A percentile compares a stretch with the other conserved stretches of the same genome.
phyloP scores from a whole-genome alignment of 257 asterid species.

The Paraleonurus japonicus region DNA sequence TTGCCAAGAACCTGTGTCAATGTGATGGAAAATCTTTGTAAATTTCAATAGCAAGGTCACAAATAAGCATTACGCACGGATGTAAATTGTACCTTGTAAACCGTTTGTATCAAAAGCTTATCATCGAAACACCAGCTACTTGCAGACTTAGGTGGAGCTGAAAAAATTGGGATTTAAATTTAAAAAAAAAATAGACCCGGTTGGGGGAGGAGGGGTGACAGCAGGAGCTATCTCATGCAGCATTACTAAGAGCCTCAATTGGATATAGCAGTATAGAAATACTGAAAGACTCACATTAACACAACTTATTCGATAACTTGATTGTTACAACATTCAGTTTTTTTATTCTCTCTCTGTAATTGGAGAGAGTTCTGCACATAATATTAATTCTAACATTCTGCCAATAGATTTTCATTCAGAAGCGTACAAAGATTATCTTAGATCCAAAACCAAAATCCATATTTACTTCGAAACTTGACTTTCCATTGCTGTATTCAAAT shows the following conservation, averaged over 20 bases:
- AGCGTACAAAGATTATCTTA: not conserved
- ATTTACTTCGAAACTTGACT: not conserved
- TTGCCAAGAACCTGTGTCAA: slow-evolving; percentile 51
- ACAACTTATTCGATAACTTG: no score
- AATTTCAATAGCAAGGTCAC: not conserved
- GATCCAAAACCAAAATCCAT: slow-evolving; percentile 2
- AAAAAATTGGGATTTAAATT: slow-evolving; percentile 3
- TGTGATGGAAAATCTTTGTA: slow-evolving; percentile 3
- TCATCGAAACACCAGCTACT: slow-evolving; percentile 74
- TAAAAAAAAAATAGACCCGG: slow-evolving; percentile 6
- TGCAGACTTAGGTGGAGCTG: slow-evolving; percentile 55
- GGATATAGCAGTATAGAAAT: not conserved
- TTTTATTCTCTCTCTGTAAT: not conserved
- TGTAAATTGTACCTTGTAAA: slow-evolving; percentile 57
- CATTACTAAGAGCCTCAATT: not conserved
- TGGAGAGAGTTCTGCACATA: not conserved
- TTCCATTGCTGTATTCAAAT: not conserved
- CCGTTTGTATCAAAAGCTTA: slow-evolving; percentile 59
- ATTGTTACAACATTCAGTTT: not conserved
- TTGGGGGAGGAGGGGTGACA: not conserved
- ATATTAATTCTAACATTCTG: not conserved
- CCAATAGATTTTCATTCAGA: not conserved
- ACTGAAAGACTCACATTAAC: not conserved
- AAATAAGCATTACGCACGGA: not conserved
- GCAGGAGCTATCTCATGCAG: slow-evolving; percentile 6